These are phyloP conservation scores for Phaffia australis DNA, from an alignment of 768 basidiomycete genomes.

Conservation along the genomic window DNA sequence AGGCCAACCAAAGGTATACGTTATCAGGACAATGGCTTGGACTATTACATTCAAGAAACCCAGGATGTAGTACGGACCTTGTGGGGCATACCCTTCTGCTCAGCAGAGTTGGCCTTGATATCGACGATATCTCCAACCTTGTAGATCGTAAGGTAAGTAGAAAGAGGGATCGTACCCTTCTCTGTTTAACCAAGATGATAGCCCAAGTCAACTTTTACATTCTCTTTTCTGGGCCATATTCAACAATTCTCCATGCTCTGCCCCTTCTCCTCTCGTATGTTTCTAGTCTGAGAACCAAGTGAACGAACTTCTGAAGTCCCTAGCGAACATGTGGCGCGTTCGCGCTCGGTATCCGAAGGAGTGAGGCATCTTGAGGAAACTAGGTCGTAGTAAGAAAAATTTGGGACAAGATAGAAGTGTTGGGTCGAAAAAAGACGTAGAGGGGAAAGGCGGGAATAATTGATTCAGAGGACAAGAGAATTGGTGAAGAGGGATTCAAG, in stretches of 20 bases:
- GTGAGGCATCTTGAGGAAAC: slow-evolving; percentile 67
- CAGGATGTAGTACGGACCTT: slow-evolving; percentile 54
- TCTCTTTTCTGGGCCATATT: background rate
- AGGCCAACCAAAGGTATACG: background rate
- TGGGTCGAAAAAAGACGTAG: too few relatives aligned
- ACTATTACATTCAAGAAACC: background rate
- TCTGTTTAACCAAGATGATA: slow-evolving; percentile 43
- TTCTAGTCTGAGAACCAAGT: slow-evolving; percentile 17
- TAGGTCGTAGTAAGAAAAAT: background rate
- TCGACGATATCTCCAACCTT: slow-evolving; percentile 97
- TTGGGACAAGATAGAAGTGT: background rate
- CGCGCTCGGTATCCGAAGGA: slow-evolving; percentile 99
- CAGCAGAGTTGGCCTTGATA: slow-evolving; percentile 97
- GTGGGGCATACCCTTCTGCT: slow-evolving; percentile 99
- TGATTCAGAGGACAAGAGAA: background rate
- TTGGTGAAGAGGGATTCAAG: background rate
- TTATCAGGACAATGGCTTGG: background rate
- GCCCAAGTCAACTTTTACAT: slow-evolving; percentile 7
- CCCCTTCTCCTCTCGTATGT: background rate
- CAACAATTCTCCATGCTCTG: background rate
- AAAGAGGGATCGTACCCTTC: slow-evolving; percentile 77
- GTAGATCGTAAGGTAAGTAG: slow-evolving; percentile 88
- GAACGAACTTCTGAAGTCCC: slow-evolving; percentile 84
- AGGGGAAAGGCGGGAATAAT: background rate
- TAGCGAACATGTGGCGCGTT: slow-evolving; percentile 99